Base-by-base conservation (phyloP, 345 rosid genomes). In the Heritiera littoralis region DNA sequence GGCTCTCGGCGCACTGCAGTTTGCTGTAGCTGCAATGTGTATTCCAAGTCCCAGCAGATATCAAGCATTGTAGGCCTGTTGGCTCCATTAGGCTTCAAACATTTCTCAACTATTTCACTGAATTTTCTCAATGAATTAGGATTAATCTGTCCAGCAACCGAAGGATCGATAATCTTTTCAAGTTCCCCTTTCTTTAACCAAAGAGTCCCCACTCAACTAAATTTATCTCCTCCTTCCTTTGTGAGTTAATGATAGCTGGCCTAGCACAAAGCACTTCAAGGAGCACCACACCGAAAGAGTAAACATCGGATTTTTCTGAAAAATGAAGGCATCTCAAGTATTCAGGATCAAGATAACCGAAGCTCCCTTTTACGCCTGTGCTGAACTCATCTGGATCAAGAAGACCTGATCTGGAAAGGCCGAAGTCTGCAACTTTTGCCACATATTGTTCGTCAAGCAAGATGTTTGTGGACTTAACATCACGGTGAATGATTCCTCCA, bases 311-410 rank as follows among this genome's bases (percentile, higher is more conserved):
- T 83, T 90, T 90, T n/a, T 88, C 89, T 5, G 89, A 87, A 76
- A 87, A 74, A 38, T 82, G 86, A 28, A 82, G 87, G n/a, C 88
- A 76, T 74, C 76, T 82, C 38, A 87, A 83, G 82, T 87, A 90
- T n/a, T 89, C 92, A 10, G 90, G 92, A 82, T 87, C 93, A 20
- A 88, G 85, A 78, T 90, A 90, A 28, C 93, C 93, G 3, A 89
- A 82, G 4, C 89, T 88, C 1, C 93, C 93, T 72, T 88, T 88
- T 35, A 88, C 83, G 12, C 64, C 79, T 5, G 84, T 85, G 77
- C 84, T 87, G 40, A 82, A 35, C 38, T 35, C 85, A 63, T 87
- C 74, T 49, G 77, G 81, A 76, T 81, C 88, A 6, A 72, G 66
- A n/a, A 80, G 68, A 23, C 87, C 86, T 1, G 69, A 75, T 41